phyloP scores from a whole-genome alignment of 768 basidiomycete genomes.

The Panaeolus papilionaceus region DNA sequence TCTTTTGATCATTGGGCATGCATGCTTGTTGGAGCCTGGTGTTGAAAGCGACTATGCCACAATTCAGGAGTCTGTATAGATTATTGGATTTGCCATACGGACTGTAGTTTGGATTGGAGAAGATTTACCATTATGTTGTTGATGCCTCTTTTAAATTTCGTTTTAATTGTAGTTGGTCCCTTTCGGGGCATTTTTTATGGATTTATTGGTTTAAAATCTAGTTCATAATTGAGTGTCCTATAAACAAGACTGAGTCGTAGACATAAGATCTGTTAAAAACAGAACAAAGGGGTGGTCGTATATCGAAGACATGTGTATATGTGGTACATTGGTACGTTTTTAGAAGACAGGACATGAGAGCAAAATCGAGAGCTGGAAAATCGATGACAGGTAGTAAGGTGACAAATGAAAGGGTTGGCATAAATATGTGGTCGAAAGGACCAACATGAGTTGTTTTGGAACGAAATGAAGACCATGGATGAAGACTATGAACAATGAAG shows the following conservation, averaged over 20 bases:
- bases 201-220: slow-evolving; percentile 6
- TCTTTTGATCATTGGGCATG: slow-evolving; percentile 86
- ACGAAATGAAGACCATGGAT: slow-evolving; percentile 7
- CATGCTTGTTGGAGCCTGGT: slow-evolving; percentile 90
- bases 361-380: slow-evolving; percentile 26
- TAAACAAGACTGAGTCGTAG: slow-evolving; percentile 8
- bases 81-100: slow-evolving; percentile 8
- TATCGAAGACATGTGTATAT: slow-evolving; percentile 19
- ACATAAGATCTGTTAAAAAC: not conserved
- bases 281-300: slow-evolving; percentile 10
- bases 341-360: slow-evolving; percentile 22
- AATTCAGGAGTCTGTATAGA: slow-evolving; percentile 73
- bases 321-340: slow-evolving; percentile 34
- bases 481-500: slow-evolving; percentile 9
- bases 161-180: slow-evolving; percentile 23
- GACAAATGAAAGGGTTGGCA: slow-evolving; percentile 19
- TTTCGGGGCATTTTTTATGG: not conserved
- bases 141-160: slow-evolving; percentile 19
- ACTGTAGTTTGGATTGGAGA: not conserved
- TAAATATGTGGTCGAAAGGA: slow-evolving; percentile 19
- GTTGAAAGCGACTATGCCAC: slow-evolving; percentile 91
- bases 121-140: slow-evolving; percentile 5
- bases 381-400: slow-evolving; percentile 21
- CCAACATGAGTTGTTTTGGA: slow-evolving; percentile 10
- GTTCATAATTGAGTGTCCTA: slow-evolving; percentile 6